These are phyloP conservation scores for Periglandula ipomoeae DNA, from an alignment of 2,329 filamentous ascomycete genomes.

Conservation along the genomic window DNA sequence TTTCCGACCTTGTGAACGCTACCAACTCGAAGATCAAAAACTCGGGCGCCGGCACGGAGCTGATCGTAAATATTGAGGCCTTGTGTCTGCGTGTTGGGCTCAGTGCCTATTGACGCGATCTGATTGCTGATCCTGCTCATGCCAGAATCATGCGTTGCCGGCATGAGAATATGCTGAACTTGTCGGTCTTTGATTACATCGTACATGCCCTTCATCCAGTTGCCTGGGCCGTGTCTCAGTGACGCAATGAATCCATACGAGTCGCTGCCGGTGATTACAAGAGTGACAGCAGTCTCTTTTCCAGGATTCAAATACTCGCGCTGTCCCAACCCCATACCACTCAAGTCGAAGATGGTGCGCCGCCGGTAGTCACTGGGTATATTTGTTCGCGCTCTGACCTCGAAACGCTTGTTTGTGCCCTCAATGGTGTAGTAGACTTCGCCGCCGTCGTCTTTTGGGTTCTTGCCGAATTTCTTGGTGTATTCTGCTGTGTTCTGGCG, in stretches of 20 bases:
- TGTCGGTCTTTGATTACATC: conserved; percentile 26
- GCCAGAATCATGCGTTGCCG: conserved; percentile 39
- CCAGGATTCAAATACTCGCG: conserved; percentile 24
- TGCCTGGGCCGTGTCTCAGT: conserved; percentile 17
- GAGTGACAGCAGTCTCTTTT: conserved; percentile 19
- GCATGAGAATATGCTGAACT: conserved; percentile 36
- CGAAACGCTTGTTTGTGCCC: conserved; percentile 21
- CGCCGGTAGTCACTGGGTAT: conserved; percentile 17
- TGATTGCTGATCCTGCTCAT: conserved; percentile 31
- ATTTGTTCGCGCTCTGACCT: conserved; percentile 20
- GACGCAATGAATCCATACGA: conserved; percentile 23
- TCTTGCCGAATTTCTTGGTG: conserved; percentile 10
- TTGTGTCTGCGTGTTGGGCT: conserved; percentile 36
- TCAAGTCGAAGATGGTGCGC: conserved; percentile 20
- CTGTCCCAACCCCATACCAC: conserved; percentile 23
- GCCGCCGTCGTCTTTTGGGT: conserved; percentile 18
- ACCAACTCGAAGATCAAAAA: conserved; percentile 38
- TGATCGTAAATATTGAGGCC: conserved; percentile 35
- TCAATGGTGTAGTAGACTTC: conserved; percentile 23
- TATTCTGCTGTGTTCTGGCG: conserved; percentile 22
- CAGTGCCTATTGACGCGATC: conserved; percentile 25
- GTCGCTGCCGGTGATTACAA: conserved; percentile 26
- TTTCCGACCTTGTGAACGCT: conserved; percentile 14
- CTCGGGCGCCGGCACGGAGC: conserved; percentile 34
- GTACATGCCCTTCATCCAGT: conserved; percentile 25